Evolutionary conservation across 495 filamentous ascomycete species (phyloP).

Genomic region (Alectoria sarmentosa): DNA sequence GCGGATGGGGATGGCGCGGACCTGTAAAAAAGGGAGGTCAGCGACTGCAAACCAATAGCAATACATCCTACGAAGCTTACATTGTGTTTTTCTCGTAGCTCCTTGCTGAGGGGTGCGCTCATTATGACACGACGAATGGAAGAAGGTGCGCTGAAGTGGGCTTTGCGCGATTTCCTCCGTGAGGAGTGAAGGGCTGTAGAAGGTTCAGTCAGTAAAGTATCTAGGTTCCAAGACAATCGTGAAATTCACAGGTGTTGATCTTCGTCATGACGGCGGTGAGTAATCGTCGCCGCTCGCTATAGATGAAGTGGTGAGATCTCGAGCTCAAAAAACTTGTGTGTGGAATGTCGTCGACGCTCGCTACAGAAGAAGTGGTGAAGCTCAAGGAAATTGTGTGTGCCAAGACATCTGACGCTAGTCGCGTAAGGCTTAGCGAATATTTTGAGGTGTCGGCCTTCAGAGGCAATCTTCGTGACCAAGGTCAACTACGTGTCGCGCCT

Average conservation of each 20-base stretch:
- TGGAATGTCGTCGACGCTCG: constrained; percentile 7
- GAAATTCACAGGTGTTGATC: constrained; percentile 26
- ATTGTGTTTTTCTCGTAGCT: constrained; percentile 92
- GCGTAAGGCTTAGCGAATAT: constrained; percentile 14
- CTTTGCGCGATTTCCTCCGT: constrained; percentile 95
- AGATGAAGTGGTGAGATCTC: constrained; percentile 5
- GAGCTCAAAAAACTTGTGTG: no score
- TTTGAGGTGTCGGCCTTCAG: no score
- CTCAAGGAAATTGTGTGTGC: constrained; percentile 20
- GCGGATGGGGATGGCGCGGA: constrained; percentile 94
- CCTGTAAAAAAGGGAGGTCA: constrained; percentile 42
- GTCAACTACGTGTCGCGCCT: not conserved
- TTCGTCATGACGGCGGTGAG: constrained; percentile 26
- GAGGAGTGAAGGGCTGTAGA: constrained; percentile 63
- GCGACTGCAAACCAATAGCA: not conserved
- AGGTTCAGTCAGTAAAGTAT: not conserved
- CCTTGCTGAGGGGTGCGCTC: constrained; percentile 89
- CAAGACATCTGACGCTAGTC: constrained; percentile 18
- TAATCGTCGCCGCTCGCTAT: constrained; percentile 5
- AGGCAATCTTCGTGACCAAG: not conserved
- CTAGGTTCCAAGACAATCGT: not conserved
- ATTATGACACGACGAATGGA: constrained; percentile 87
- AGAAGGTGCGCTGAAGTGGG: constrained; percentile 89
- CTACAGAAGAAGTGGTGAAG: constrained; percentile 1
- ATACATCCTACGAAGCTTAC: constrained; percentile 43